Conservation (phyloP, 116 monocot genomes). For the Trichopus zeylanicus region DNA sequence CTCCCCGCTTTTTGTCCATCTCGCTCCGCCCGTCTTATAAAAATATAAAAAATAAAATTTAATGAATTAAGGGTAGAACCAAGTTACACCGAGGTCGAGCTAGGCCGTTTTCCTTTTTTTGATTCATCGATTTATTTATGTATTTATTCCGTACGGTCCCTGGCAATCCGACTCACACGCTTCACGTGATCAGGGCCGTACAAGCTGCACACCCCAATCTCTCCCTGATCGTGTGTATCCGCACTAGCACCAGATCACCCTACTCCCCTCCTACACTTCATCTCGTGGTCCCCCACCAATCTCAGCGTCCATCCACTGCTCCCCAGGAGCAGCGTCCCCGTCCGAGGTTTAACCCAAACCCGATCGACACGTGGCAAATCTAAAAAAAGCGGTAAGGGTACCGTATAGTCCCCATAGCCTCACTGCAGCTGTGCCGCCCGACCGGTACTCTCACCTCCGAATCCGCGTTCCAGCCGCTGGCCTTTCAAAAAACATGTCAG, state of each 20-base stretch:
- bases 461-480: neutral
- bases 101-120: too few relatives aligned
- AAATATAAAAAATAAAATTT: too few relatives aligned
- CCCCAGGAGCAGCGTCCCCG: neutral
- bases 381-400: neutral
- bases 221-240: too few relatives aligned
- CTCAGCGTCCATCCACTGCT: neutral
- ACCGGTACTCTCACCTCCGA: neutral
- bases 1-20: too few relatives aligned
- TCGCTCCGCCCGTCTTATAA: too few relatives aligned
- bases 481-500: neutral
- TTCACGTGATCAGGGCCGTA: neutral
- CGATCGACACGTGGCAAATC: neutral
- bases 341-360: neutral
- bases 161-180: neutral
- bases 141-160: neutral
- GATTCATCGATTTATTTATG: too few relatives aligned
- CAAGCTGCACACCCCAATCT: too few relatives aligned
- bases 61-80: too few relatives aligned
- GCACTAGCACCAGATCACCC: neutral
- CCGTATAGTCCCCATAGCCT: neutral
- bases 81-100: too few relatives aligned
- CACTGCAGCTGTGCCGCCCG: neutral
- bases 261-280: neutral
- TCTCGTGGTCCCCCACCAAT: neutral